These are phyloP conservation scores for Xerophyta viscosa DNA, from an alignment of 106 monocot species.

Conservation along the genomic window DNA sequence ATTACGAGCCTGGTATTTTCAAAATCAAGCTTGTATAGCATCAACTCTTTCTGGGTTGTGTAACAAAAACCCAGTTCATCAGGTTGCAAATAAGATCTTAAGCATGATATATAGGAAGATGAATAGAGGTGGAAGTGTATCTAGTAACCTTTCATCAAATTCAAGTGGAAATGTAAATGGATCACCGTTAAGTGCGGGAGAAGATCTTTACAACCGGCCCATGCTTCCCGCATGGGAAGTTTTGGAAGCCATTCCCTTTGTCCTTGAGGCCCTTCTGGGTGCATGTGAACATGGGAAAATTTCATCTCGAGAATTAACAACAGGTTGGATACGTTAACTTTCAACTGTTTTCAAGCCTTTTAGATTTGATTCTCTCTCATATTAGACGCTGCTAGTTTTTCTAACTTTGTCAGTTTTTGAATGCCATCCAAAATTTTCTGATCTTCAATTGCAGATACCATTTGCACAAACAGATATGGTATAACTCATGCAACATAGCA, in stretches of 20 bases:
- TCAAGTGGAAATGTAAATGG: conserved; percentile 48
- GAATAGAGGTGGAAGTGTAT: conserved; percentile 31
- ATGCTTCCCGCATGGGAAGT: conserved; percentile 82
- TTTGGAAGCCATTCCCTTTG: conserved; percentile 84
- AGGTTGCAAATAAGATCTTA: conserved; percentile 72
- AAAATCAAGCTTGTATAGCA: conserved; percentile 92
- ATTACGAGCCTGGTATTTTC: conserved; percentile 71
- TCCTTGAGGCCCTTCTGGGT: conserved; percentile 77
- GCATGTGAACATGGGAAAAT: conserved; percentile 81
- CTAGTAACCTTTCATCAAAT: conserved; percentile 35
- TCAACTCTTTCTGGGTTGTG: conserved; percentile 68
- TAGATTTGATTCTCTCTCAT: too few species aligned
- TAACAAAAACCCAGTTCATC: conserved; percentile 64
- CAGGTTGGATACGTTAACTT: conserved; percentile 39
- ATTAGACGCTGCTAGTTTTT: too few species aligned
- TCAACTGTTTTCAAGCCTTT: neutral
- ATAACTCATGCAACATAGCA: too few species aligned
- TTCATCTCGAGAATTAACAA: conserved; percentile 84
- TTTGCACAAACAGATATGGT: too few species aligned
- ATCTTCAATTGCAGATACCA: too few species aligned
- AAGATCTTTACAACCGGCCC: conserved; percentile 47
- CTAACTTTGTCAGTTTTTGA: too few species aligned
- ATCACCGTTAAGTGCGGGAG: conserved; percentile 30
- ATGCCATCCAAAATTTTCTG: too few species aligned
- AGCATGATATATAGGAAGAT: conserved; percentile 80